These are phyloP conservation scores for Alternaria atra DNA, from an alignment of 2,329 filamentous ascomycete species.

Conservation along the genomic window DNA sequence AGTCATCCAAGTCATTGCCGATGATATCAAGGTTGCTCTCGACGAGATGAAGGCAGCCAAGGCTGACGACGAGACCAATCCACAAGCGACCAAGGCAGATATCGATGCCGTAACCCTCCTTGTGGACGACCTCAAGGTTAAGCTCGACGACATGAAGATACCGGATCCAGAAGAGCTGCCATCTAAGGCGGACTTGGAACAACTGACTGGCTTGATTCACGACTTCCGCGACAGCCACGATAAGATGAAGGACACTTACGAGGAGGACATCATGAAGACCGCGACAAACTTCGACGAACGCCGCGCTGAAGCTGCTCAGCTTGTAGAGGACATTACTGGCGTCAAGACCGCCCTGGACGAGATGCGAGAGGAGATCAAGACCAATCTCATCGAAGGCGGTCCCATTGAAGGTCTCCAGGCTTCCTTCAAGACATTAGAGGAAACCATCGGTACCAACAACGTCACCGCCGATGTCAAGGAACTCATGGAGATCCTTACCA, in stretches of 20 bases:
- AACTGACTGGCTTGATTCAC: slow-evolving; percentile 63
- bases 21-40: slow-evolving; percentile 77
- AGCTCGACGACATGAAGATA: slow-evolving; percentile 76
- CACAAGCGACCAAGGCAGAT: slow-evolving; percentile 80
- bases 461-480: slow-evolving; percentile 62
- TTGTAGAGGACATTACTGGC: slow-evolving; percentile 80
- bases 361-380: slow-evolving; percentile 78
- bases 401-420: slow-evolving; percentile 67
- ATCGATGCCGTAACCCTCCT: slow-evolving; percentile 81
- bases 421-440: slow-evolving; percentile 74
- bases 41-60: slow-evolving; percentile 69
- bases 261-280: slow-evolving; percentile 76
- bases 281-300: slow-evolving; percentile 84
- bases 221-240: slow-evolving; percentile 67
- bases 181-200: slow-evolving; percentile 77
- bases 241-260: slow-evolving; percentile 76
- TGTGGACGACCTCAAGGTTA: slow-evolving; percentile 83
- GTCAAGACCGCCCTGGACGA: slow-evolving; percentile 81
- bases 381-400: slow-evolving; percentile 78
- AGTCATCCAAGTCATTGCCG: slow-evolving; percentile 78
- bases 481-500: slow-evolving; percentile 76
- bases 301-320: slow-evolving; percentile 80
- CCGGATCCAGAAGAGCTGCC: slow-evolving; percentile 76
- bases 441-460: slow-evolving; percentile 65
- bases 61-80: slow-evolving; percentile 62